A percentile compares a stretch with the other conserved stretches of the same genome.
These are phyloP conservation scores for Poteriospumella lacustris DNA, from an alignment of 108 stramenopile genomes.

Conservation along the genomic window DNA sequence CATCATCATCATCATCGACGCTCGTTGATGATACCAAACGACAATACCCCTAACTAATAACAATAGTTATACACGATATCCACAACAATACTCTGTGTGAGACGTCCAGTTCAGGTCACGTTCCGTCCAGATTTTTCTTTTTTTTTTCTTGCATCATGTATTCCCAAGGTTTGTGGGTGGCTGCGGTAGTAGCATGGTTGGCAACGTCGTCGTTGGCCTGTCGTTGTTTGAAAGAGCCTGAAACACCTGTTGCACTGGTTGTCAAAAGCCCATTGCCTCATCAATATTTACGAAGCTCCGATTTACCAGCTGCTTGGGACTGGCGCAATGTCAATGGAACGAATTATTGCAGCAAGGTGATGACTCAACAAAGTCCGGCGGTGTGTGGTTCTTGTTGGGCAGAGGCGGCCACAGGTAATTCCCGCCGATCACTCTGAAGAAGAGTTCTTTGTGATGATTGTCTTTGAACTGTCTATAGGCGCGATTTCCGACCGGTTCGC, in stretches of 20 bases:
- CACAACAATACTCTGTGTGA: too few species aligned
- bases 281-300: constrained; percentile 30
- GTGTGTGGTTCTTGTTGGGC: constrained; percentile 81
- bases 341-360: constrained; percentile 61
- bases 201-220: too few species aligned
- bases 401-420: constrained; percentile 62
- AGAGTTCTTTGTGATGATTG: background rate
- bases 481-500: constrained; percentile 5
- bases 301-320: constrained; percentile 67
- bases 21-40: too few species aligned
- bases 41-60: too few species aligned
- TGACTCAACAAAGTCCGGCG: constrained; percentile 71
- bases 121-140: too few species aligned
- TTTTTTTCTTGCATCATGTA: too few species aligned
- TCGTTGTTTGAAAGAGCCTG: background rate
- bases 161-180: too few species aligned
- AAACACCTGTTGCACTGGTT: background rate
- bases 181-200: too few species aligned
- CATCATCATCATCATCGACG: too few species aligned
- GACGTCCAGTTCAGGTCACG: too few species aligned
- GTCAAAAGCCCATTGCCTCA: constrained; percentile 6
- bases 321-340: constrained; percentile 68
- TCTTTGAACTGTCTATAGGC: background rate
- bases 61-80: too few species aligned
- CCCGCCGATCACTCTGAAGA: background rate